These are phyloP conservation scores for Chaetoceros tenuissimus DNA, from an alignment of 108 stramenopile genomes.

Conservation along the genomic window DNA sequence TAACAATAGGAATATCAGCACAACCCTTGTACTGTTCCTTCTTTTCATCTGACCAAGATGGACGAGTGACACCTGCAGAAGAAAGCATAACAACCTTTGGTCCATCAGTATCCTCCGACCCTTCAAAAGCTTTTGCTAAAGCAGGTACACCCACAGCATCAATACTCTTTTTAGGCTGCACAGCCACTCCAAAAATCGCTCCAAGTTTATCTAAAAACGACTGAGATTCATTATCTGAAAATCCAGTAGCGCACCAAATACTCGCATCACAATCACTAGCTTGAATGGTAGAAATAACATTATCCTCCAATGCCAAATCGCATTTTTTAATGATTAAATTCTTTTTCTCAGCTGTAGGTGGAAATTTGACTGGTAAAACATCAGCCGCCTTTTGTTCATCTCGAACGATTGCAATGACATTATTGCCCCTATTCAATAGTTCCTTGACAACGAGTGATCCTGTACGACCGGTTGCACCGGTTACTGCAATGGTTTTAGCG, in stretches of 20 bases:
- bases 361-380: slow-evolving; percentile 6
- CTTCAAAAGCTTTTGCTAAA: slow-evolving; percentile 24
- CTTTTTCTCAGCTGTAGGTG: slow-evolving; percentile 1
- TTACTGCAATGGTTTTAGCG: slow-evolving; percentile 30
- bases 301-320: slow-evolving; percentile 29
- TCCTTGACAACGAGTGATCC: slow-evolving; percentile 62
- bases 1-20: slow-evolving; percentile 90
- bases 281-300: slow-evolving; percentile 25
- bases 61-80: slow-evolving; percentile 73
- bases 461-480: slow-evolving; percentile 75
- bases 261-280: slow-evolving; percentile 45
- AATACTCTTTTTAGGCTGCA: slow-evolving; percentile 39
- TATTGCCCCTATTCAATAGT: slow-evolving; percentile 35
- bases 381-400: slow-evolving; percentile 37
- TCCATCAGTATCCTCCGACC: neutral
- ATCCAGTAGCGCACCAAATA: slow-evolving; percentile 84
- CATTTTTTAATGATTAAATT: slow-evolving; percentile 37
- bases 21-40: slow-evolving; percentile 44
- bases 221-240: slow-evolving; percentile 36
- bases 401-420: slow-evolving; percentile 61
- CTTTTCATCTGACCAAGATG: slow-evolving; percentile 61
- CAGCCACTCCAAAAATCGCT: slow-evolving; percentile 25
- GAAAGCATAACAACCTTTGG: slow-evolving; percentile 73
- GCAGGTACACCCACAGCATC: slow-evolving; percentile 63
- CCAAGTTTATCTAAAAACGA: slow-evolving; percentile 21